These are phyloP conservation scores for Neurospora sp. DNA, from an alignment of 495 filamentous ascomycete genomes.

Conservation along the genomic window DNA sequence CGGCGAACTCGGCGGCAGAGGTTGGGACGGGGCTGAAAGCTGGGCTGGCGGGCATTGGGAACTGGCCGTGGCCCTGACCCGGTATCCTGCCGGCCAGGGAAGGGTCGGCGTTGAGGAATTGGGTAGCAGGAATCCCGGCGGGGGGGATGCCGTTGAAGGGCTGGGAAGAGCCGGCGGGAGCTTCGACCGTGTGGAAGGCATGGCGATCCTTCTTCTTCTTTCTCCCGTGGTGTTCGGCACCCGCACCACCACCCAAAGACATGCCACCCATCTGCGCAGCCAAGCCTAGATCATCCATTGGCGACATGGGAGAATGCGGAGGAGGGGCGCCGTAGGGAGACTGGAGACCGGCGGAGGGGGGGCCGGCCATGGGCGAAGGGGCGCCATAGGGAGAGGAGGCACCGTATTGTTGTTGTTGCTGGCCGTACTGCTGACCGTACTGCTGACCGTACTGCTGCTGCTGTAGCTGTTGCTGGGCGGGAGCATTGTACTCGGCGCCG, in stretches of 20 bases:
- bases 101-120: slow-evolving; percentile 62
- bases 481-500: slow-evolving; percentile 35
- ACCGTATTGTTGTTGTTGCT: slow-evolving; percentile 15
- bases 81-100: slow-evolving; percentile 11
- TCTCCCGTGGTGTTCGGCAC: slow-evolving; percentile 38
- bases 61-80: slow-evolving; percentile 37
- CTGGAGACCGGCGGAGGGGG: slow-evolving; percentile 19
- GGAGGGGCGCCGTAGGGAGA: background rate
- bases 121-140: slow-evolving; percentile 46
- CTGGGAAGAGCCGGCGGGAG: slow-evolving; percentile 52
- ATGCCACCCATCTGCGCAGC: slow-evolving; percentile 81
- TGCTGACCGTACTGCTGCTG: slow-evolving; percentile 17
- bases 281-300: slow-evolving; percentile 46
- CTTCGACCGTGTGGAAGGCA: slow-evolving; percentile 81
- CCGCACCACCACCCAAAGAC: slow-evolving; percentile 49
- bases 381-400: slow-evolving; percentile 20
- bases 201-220: slow-evolving; percentile 92
- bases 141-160: slow-evolving; percentile 57
- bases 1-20: slow-evolving; percentile 46
- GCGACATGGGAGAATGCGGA: slow-evolving; percentile 1
- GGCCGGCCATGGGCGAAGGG: slow-evolving; percentile 26
- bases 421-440: slow-evolving; percentile 24
- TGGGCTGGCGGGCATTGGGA: slow-evolving; percentile 49
- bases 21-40: slow-evolving; percentile 48
- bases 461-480: slow-evolving; percentile 10